These are phyloP conservation scores for Russula dissimulans DNA, from an alignment of 768 basidiomycete species.

Conservation along the genomic window DNA sequence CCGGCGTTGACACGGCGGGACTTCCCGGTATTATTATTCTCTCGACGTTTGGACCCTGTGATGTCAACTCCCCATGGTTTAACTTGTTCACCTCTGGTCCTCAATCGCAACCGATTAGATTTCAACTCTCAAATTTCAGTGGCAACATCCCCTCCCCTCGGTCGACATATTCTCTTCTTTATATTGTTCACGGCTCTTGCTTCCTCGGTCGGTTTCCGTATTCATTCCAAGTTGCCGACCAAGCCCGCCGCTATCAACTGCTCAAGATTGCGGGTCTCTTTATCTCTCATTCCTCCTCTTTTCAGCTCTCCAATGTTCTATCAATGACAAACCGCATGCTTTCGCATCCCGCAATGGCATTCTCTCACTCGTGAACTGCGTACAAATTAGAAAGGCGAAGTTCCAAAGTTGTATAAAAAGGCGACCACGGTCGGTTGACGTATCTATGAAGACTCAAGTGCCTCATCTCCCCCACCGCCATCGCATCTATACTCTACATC, in stretches of 20 bases:
- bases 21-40: slow-evolving; percentile 34
- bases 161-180: slow-evolving; percentile 23
- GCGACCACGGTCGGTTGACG: slow-evolving; percentile 26
- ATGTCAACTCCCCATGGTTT: slow-evolving; percentile 18
- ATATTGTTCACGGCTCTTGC: background rate
- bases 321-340: slow-evolving; percentile 19
- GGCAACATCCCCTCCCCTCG: slow-evolving; percentile 20
- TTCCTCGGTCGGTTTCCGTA: slow-evolving; percentile 29
- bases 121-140: slow-evolving; percentile 20
- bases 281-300: background rate
- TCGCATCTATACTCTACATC: slow-evolving; percentile 24
- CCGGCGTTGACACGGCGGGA: slow-evolving; percentile 19
- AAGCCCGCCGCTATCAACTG: slow-evolving; percentile 18
- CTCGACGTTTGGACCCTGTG: slow-evolving; percentile 32
- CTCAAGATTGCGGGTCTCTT: slow-evolving; percentile 14
- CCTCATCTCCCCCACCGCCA: slow-evolving; percentile 19
- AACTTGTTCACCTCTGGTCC: slow-evolving; percentile 25
- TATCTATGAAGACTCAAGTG: slow-evolving; percentile 23
- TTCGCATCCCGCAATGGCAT: slow-evolving; percentile 29
- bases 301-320: slow-evolving; percentile 18
- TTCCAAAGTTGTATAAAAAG: slow-evolving; percentile 32
- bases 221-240: slow-evolving; percentile 38
- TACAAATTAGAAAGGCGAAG: slow-evolving; percentile 23
- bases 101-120: slow-evolving; percentile 24
- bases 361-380: slow-evolving; percentile 24